Conservation (phyloP, 305 asterid species). For the Petunia hybrid region DNA sequence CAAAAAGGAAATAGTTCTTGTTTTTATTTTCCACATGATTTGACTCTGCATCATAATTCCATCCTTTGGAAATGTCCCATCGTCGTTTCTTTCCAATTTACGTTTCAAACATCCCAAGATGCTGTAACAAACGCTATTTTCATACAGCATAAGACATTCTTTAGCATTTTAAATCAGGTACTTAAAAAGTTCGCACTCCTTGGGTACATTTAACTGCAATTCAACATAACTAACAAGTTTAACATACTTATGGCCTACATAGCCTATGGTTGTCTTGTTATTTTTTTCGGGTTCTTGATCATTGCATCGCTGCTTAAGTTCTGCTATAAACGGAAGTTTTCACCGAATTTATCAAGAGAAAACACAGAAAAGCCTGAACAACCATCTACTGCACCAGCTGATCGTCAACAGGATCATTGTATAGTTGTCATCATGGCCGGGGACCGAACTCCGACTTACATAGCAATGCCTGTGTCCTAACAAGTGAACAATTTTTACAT, state of each 20-base stretch:
- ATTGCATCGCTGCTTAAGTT: background rate
- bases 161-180: background rate
- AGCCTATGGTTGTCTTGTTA: background rate
- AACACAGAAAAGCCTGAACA: background rate
- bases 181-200: background rate
- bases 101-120: background rate
- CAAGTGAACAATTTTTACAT: too few species aligned
- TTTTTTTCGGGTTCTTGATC: background rate
- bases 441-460: background rate
- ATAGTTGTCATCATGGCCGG: constrained; percentile 15
- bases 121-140: background rate
- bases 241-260: constrained; percentile 6
- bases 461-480: background rate
- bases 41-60: background rate
- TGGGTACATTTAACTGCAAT: background rate
- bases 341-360: background rate
- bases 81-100: background rate
- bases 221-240: background rate
- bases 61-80: background rate
- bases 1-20: background rate
- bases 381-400: background rate
- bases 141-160: background rate
- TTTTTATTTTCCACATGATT: background rate
- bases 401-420: background rate
- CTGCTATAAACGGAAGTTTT: background rate